These are phyloP conservation scores for Claviceps maximensis DNA, from an alignment of 2,329 filamentous ascomycete genomes.

Conservation along the genomic window DNA sequence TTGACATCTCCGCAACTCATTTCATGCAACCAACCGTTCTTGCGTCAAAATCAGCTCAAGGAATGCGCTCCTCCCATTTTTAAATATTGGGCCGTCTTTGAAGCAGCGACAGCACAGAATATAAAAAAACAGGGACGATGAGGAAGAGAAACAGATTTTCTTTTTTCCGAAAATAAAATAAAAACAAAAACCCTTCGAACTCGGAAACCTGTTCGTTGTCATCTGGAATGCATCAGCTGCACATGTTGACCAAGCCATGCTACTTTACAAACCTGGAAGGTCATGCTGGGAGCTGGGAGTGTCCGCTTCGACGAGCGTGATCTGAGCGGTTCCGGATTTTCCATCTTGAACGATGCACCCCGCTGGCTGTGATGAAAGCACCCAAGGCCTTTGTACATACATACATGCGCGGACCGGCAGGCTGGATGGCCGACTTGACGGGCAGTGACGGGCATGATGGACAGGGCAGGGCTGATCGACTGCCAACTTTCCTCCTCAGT, in stretches of 20 bases:
- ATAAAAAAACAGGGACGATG: neutral
- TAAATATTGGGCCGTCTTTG: neutral
- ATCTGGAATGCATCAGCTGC: neutral
- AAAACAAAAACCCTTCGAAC: neutral
- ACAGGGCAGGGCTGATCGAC: neutral
- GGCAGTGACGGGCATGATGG: neutral
- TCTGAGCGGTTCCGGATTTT: neutral
- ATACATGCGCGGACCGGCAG: neutral
- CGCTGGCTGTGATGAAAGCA: neutral
- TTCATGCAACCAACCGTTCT: slow-evolving; percentile 2
- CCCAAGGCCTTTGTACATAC: neutral
- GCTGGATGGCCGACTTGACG: neutral
- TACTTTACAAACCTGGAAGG: neutral
- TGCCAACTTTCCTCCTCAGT: slow-evolving; percentile 1
- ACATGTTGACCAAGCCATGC: neutral
- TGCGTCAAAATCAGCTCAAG: neutral
- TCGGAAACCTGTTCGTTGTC: neutral
- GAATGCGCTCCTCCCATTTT: neutral
- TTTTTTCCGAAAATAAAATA: neutral
- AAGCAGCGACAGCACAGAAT: neutral
- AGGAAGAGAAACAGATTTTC: neutral
- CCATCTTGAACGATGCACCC: neutral
- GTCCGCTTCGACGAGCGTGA: neutral
- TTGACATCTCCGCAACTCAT: slow-evolving; percentile 5
- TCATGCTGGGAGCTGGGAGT: neutral